These are phyloP conservation scores for Canna indica DNA, from an alignment of 176 grass and related monocot genomes.

Conservation along the genomic window DNA sequence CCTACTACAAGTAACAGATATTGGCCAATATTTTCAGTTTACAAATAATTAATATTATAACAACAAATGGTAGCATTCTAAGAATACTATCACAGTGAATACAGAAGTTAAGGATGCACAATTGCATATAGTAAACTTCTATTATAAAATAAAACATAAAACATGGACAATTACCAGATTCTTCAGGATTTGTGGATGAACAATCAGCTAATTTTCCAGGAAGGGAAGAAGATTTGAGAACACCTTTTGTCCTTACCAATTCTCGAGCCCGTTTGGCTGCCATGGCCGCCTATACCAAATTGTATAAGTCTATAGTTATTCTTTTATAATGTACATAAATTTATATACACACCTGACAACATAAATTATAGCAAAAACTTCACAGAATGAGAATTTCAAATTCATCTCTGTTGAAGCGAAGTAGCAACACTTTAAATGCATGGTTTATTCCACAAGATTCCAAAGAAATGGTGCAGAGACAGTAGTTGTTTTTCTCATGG, in stretches of 20 bases:
- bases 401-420: neutral
- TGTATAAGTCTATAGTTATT: neutral
- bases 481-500: too few species aligned
- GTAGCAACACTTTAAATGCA: neutral
- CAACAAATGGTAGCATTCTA: neutral
- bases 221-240: constrained; percentile 88
- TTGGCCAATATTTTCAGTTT: too few species aligned
- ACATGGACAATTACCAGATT: constrained; percentile 46
- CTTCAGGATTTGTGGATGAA: constrained; percentile 72
- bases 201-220: constrained; percentile 96
- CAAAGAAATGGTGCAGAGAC: neutral
- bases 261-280: constrained; percentile 92
- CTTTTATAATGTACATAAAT: constrained; percentile 1
- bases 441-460: neutral
- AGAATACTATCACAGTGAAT: neutral
- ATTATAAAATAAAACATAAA: neutral
- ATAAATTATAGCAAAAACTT: neutral
- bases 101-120: neutral
- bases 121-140: neutral
- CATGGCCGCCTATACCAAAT: constrained; percentile 60
- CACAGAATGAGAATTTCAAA: neutral
- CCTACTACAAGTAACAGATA: neutral
- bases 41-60: neutral
- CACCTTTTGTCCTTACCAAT: constrained; percentile 82
- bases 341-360: neutral